Evolutionary conservation across 306 rosid genomes (phyloP).

Genomic region (Cicer bijugum): DNA sequence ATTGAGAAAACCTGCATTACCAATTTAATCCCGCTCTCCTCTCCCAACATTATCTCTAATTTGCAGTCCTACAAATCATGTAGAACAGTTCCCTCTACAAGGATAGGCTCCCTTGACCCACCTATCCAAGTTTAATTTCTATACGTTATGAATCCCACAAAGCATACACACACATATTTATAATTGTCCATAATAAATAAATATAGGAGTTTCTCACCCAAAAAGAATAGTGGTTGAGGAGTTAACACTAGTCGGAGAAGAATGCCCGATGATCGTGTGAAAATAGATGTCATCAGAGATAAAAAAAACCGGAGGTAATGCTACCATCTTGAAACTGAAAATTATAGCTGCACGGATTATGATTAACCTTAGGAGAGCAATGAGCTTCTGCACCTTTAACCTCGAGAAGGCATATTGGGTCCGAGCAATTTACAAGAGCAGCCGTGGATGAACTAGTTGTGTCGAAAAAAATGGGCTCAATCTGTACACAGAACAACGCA

Average conservation of each 20-base stretch:
- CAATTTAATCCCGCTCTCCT: too few relatives aligned
- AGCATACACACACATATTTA: neutral
- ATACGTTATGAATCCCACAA: neutral
- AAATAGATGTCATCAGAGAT: slow-evolving; percentile 72
- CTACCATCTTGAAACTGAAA: slow-evolving; percentile 89
- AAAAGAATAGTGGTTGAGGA: slow-evolving; percentile 76
- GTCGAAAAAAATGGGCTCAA: too few relatives aligned
- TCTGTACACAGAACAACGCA: too few relatives aligned
- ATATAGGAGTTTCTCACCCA: slow-evolving; percentile 67
- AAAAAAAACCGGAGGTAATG: slow-evolving; percentile 78
- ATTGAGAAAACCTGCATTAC: neutral
- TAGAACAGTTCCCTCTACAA: too few relatives aligned
- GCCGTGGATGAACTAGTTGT: too few relatives aligned
- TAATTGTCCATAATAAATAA: neutral
- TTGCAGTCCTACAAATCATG: neutral
- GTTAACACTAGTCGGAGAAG: slow-evolving; percentile 50
- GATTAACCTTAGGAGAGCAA: too few relatives aligned
- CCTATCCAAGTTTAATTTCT: slow-evolving; percentile 30
- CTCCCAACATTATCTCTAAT: too few relatives aligned
- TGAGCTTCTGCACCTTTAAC: too few relatives aligned
- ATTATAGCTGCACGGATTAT: slow-evolving; percentile 66
- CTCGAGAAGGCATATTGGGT: too few relatives aligned
- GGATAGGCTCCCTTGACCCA: neutral
- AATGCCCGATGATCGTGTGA: slow-evolving; percentile 74
- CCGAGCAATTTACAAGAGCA: too few relatives aligned